A percentile compares a stretch with the other conserved stretches of the same genome.
These are phyloP conservation scores for Cyberlindnera lachancei DNA, from an alignment of 805 yeast genomes.

Conservation along the genomic window DNA sequence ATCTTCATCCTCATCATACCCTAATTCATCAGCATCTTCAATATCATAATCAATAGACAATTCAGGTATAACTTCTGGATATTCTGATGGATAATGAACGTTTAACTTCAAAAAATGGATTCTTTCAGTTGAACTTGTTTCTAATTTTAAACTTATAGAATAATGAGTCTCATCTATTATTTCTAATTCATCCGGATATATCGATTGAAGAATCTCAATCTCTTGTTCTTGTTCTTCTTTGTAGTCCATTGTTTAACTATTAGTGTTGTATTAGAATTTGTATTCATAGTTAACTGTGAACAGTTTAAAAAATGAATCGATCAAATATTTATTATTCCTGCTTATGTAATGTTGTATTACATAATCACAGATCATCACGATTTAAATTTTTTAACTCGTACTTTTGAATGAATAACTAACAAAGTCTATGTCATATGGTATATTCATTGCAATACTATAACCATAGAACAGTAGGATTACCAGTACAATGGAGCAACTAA, in stretches of 20 bases:
- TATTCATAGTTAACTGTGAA: background rate
- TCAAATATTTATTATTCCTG: no score
- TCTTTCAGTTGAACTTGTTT: slow-evolving; percentile 56
- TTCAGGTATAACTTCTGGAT: slow-evolving; percentile 76
- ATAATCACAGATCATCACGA: no score
- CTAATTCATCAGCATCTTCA: slow-evolving; percentile 21
- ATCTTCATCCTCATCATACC: slow-evolving; percentile 23
- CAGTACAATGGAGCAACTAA: slow-evolving; percentile 5
- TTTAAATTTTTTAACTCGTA: no score
- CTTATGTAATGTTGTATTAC: no score
- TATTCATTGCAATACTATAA: no score
- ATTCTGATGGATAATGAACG: slow-evolving; percentile 68
- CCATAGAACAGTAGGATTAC: no score
- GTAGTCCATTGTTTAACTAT: slow-evolving; percentile 47
- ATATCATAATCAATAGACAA: slow-evolving; percentile 36
- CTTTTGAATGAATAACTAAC: no score
- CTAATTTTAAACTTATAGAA: slow-evolving; percentile 54
- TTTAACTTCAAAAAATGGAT: slow-evolving; percentile 47
- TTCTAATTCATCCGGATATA: slow-evolving; percentile 84
- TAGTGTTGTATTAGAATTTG: background rate
- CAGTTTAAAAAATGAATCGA: slow-evolving; percentile 1
- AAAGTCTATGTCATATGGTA: no score
- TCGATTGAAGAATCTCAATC: slow-evolving; percentile 79
- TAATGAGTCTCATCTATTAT: slow-evolving; percentile 34
- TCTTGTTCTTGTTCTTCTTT: slow-evolving; percentile 85